phyloP scores from a whole-genome alignment of 1,284 basidiomycete species.

The Apiotrichum veenhuisii region DNA sequence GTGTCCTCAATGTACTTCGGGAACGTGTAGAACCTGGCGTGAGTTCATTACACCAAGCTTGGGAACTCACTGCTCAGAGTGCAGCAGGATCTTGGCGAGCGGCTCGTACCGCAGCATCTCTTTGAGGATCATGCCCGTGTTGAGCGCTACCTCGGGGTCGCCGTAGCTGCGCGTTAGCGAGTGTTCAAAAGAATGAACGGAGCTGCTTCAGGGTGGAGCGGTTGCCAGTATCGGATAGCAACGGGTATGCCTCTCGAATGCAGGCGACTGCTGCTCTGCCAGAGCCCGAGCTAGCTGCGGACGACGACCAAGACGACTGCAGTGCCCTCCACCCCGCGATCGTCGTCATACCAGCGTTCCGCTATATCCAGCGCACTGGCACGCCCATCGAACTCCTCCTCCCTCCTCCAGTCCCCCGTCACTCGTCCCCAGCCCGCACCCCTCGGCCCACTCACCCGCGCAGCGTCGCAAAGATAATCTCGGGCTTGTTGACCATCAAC shows the following conservation, averaged over 20 bases:
- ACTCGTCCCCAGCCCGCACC: background rate
- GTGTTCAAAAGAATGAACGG: too few species aligned
- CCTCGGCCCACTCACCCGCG: conserved; percentile 56
- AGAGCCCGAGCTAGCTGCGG: too few species aligned
- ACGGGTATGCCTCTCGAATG: too few species aligned
- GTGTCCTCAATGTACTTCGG: conserved; percentile 96
- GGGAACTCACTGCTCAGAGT: conserved; percentile 79
- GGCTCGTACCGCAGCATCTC: conserved; percentile 96
- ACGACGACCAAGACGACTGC: too few species aligned
- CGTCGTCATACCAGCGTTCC: too few species aligned
- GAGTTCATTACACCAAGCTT: conserved; percentile 3
- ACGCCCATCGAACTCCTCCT: too few species aligned
- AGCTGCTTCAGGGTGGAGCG: too few species aligned
- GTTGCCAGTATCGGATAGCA: too few species aligned
- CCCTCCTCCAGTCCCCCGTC: too few species aligned
- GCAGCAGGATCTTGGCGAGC: conserved; percentile 81
- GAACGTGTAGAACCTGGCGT: conserved; percentile 85
- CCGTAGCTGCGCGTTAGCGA: conserved; percentile 59
- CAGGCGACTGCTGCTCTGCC: too few species aligned
- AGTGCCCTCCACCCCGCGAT: too few species aligned
- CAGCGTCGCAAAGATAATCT: conserved; percentile 83
- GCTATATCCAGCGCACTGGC: too few species aligned
- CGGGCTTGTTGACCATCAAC: conserved; percentile 76
- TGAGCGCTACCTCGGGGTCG: conserved; percentile 91
- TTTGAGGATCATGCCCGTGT: conserved; percentile 95